Percentiles rank a stretch among this genome's conserved stretches.
Conservation (phyloP, 257 asterid species). For the Henckelia pumila region DNA sequence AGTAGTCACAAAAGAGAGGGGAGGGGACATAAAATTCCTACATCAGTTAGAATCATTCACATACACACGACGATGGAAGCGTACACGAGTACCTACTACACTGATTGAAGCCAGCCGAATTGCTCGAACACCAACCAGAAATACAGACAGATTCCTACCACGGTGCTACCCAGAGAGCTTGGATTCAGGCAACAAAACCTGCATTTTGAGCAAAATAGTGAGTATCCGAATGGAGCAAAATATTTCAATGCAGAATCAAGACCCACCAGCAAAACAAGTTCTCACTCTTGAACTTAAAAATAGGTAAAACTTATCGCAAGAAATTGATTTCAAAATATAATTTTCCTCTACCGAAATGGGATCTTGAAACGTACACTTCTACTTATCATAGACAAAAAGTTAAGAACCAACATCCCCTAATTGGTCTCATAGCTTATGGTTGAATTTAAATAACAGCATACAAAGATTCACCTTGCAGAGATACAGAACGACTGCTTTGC, state of each 20-base stretch:
- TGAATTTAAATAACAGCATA: background rate
- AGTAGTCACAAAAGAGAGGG: too few species aligned
- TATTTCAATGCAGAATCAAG: background rate
- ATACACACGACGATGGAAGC: too few species aligned
- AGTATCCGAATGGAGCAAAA: background rate
- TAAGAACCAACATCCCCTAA: background rate
- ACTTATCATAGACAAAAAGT: too few species aligned
- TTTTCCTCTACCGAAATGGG: background rate
- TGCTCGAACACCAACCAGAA: too few species aligned
- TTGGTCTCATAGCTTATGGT: background rate
- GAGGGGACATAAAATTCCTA: too few species aligned
- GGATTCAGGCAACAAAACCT: background rate
- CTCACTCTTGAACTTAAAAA: too few species aligned
- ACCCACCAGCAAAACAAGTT: background rate
- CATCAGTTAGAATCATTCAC: too few species aligned
- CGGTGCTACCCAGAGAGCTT: too few species aligned
- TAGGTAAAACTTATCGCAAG: background rate
- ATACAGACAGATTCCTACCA: too few species aligned
- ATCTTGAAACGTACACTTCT: too few species aligned
- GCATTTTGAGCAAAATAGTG: background rate
- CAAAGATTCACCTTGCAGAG: background rate
- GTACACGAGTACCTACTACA: too few species aligned
- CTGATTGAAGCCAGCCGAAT: too few species aligned
- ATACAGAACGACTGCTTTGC: background rate
- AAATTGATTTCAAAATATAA: background rate